Conservation (phyloP, 169 alveolate species). For the Plasmodium billcollinsi region DNA sequence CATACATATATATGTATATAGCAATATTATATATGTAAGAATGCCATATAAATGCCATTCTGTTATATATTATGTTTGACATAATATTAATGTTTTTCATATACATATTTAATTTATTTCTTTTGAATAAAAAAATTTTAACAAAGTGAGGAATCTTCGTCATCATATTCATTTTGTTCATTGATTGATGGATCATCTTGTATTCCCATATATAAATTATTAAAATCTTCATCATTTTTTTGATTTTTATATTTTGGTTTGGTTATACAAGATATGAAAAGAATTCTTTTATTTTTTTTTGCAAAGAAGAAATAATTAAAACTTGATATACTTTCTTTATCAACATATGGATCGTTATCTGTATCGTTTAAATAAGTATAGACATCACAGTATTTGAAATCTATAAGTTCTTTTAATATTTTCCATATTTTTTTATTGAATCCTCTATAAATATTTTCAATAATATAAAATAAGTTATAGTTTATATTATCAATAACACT, state of each 20-base stretch:
- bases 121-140: neutral
- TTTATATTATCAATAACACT: conserved; percentile 83
- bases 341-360: conserved; percentile 84
- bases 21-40: too few relatives aligned
- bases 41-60: too few relatives aligned
- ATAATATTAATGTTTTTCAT: too few relatives aligned
- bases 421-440: conserved; percentile 83
- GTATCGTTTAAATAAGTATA: conserved; percentile 82
- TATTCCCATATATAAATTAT: conserved; percentile 32
- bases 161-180: conserved; percentile 37
- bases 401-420: conserved; percentile 83
- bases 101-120: too few relatives aligned
- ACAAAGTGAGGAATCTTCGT: conserved; percentile 19
- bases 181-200: conserved; percentile 59
- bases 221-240: conserved; percentile 56
- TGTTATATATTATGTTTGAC: too few relatives aligned
- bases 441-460: conserved; percentile 79
- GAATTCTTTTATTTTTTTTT: conserved; percentile 81
- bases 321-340: conserved; percentile 79
- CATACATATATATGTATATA: too few relatives aligned
- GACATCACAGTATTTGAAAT: conserved; percentile 81
- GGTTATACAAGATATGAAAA: conserved; percentile 83
- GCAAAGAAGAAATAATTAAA: conserved; percentile 86
- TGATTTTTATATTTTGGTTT: conserved; percentile 78
- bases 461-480: conserved; percentile 82